Conservation (phyloP, 805 yeast species). For the Starmerella lactis-condensi region DNA sequence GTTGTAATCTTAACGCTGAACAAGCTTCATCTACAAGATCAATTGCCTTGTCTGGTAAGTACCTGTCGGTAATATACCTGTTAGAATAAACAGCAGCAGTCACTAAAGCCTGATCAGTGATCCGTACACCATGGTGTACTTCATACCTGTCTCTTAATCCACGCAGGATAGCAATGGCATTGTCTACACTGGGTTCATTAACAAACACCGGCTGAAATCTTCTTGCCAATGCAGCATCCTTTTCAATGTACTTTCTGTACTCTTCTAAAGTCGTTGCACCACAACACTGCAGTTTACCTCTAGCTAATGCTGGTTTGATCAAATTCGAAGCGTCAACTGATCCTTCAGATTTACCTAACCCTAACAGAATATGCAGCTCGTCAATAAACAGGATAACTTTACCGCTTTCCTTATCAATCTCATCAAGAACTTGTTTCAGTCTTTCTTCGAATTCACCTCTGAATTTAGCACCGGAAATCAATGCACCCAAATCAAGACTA, state of each 20-base stretch:
- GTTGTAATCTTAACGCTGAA: slow-evolving; percentile 82
- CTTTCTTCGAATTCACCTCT: slow-evolving; percentile 94
- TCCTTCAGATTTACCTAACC: slow-evolving; percentile 94
- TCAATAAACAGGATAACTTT: slow-evolving; percentile 84
- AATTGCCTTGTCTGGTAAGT: slow-evolving; percentile 88
- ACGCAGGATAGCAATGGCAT: slow-evolving; percentile 76
- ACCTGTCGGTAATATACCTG: slow-evolving; percentile 79
- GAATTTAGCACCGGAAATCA: slow-evolving; percentile 87
- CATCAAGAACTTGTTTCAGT: slow-evolving; percentile 91
- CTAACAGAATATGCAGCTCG: slow-evolving; percentile 98
- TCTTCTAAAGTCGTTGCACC: slow-evolving; percentile 95
- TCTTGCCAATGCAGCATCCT: slow-evolving; percentile 89
- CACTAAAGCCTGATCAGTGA: slow-evolving; percentile 78
- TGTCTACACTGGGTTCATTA: slow-evolving; percentile 76
- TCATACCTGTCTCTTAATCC: slow-evolving; percentile 90
- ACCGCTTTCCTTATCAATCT: slow-evolving; percentile 70
- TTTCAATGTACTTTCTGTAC: slow-evolving; percentile 79
- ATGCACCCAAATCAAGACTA: slow-evolving; percentile 69
- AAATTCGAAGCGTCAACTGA: slow-evolving; percentile 89
- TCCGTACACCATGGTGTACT: slow-evolving; percentile 93
- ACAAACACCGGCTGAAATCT: slow-evolving; percentile 78
- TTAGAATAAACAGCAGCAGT: slow-evolving; percentile 83
- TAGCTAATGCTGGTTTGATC: slow-evolving; percentile 80
- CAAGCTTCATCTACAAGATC: slow-evolving; percentile 96
- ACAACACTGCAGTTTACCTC: slow-evolving; percentile 81